Base-by-base conservation (phyloP, 2,329 filamentous ascomycete species). In the Bipolaris zeicola region DNA sequence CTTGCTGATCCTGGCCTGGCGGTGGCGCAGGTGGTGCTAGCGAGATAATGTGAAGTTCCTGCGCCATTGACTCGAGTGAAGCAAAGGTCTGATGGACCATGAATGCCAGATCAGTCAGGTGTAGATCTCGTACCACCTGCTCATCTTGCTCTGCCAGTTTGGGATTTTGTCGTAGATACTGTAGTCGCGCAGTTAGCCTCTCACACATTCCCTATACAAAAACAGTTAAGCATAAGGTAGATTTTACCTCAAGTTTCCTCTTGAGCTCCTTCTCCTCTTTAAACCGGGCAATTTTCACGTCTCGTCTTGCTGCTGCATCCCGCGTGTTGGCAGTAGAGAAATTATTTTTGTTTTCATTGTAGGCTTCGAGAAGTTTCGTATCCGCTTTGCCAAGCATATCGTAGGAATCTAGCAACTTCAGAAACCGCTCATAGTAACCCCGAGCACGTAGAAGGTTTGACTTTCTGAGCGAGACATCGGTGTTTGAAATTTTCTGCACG, bases 231-330 rank as follows among this genome's bases (percentile, higher is more conserved):
- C 66, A 34, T 1, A 34, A 44, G 8, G 14, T 20, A 8, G 5
- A 13, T 11, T 76, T 76, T 41, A 87, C 86, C 76, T 92, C 90
- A n/a, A 98, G 81, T 74, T 89, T 93, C 63, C 87, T 83, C 76
- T 91, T 92, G 57, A 99, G 78, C 60, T 89, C 87, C 75, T 95
- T 96, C 76, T 98, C 95, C 49, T 90, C 85, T 67, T 86, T 88
- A 77, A 92, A 97, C 58, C 90, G 87, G 42, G 87, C 84, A 65
- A 99, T 96, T 78, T 98, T 99, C 44, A 87, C 86, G 54, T 93
- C 88, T 64, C 95, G 84, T 60, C 89, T 85, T 28, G 87, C 85
- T 18, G 88, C 85, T 3, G 91, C 85, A 76, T 90, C 85, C 20
- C 80, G 82, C 7, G 83, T 83, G 16, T 87, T 84, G 16, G 89